Conservation (phyloP, 1,284 basidiomycete genomes). For the Boletus holoroseus region DNA sequence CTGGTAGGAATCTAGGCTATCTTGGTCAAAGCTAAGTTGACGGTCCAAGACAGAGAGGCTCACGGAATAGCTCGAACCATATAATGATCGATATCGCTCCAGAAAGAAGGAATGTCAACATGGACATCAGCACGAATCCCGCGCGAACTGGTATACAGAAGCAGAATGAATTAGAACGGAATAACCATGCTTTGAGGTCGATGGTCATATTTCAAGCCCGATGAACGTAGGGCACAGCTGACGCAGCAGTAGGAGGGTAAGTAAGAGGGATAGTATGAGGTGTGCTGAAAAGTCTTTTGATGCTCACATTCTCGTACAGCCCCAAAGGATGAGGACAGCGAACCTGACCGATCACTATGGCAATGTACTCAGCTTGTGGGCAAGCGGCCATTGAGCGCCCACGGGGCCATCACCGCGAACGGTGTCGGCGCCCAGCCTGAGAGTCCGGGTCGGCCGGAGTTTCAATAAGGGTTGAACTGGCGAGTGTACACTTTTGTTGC, state of each 20-base stretch:
- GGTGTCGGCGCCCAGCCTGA: slow-evolving; percentile 8
- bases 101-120: slow-evolving; percentile 48
- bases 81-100: slow-evolving; percentile 47
- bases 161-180: slow-evolving; percentile 46
- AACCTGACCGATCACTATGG: slow-evolving; percentile 17
- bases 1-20: slow-evolving; percentile 25
- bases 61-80: slow-evolving; percentile 57
- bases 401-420: slow-evolving; percentile 7
- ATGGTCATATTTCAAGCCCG: slow-evolving; percentile 19
- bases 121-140: slow-evolving; percentile 51
- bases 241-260: neutral
- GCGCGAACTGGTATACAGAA: slow-evolving; percentile 60
- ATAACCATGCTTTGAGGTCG: slow-evolving; percentile 23
- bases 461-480: slow-evolving; percentile 18
- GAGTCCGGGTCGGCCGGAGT: slow-evolving; percentile 17
- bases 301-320: slow-evolving; percentile 10
- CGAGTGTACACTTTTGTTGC: slow-evolving; percentile 9
- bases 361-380: slow-evolving; percentile 4
- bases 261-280: neutral
- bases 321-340: neutral
- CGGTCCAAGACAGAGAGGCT: slow-evolving; percentile 23
- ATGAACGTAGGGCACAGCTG: neutral
- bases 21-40: neutral
- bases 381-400: neutral
- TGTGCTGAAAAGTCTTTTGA: neutral